Conservation (phyloP, 1,284 basidiomycete species). For the Paramarasmius palmivorus region DNA sequence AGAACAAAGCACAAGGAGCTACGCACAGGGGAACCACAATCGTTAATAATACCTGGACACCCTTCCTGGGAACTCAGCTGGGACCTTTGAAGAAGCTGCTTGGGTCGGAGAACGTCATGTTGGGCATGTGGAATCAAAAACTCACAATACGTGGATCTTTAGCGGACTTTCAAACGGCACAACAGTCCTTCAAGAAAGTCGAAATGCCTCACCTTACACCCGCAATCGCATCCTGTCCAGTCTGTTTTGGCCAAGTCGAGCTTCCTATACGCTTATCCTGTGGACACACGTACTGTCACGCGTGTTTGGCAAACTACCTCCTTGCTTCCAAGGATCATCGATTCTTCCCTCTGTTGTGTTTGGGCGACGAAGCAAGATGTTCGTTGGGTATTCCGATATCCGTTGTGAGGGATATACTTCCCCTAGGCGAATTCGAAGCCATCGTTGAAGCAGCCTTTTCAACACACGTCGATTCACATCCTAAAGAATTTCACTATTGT, state of each 20-base stretch:
- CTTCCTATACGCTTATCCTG: slow-evolving; percentile 56
- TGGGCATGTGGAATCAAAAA: slow-evolving; percentile 32
- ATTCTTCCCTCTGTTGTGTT: slow-evolving; percentile 67
- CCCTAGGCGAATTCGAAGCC: slow-evolving; percentile 49
- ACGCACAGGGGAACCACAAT: slow-evolving; percentile 36
- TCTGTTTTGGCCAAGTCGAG: slow-evolving; percentile 57
- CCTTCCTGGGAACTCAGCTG: slow-evolving; percentile 44
- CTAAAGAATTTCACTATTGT: slow-evolving; percentile 67
- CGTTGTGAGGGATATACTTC: slow-evolving; percentile 49
- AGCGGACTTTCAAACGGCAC: slow-evolving; percentile 32
- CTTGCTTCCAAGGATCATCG: slow-evolving; percentile 55
- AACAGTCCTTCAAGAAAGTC: slow-evolving; percentile 36
- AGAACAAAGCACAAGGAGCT: slow-evolving; percentile 44
- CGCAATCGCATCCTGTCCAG: slow-evolving; percentile 44
- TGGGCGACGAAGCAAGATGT: slow-evolving; percentile 62
- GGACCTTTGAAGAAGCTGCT: slow-evolving; percentile 29
- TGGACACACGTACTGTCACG: slow-evolving; percentile 64
- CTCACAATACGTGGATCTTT: slow-evolving; percentile 37
- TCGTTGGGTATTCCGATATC: slow-evolving; percentile 49
- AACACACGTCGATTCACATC: slow-evolving; percentile 52
- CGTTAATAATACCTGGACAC: slow-evolving; percentile 45
- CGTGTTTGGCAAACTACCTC: slow-evolving; percentile 60
- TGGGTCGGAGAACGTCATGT: slow-evolving; percentile 38
- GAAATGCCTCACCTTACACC: slow-evolving; percentile 26
- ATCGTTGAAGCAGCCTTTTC: slow-evolving; percentile 59